A percentile compares a stretch with the other conserved stretches of the same genome.
Evolutionary conservation across 208 protist genomes (phyloP).

Genomic region (Leishmania martiniquensis): DNA sequence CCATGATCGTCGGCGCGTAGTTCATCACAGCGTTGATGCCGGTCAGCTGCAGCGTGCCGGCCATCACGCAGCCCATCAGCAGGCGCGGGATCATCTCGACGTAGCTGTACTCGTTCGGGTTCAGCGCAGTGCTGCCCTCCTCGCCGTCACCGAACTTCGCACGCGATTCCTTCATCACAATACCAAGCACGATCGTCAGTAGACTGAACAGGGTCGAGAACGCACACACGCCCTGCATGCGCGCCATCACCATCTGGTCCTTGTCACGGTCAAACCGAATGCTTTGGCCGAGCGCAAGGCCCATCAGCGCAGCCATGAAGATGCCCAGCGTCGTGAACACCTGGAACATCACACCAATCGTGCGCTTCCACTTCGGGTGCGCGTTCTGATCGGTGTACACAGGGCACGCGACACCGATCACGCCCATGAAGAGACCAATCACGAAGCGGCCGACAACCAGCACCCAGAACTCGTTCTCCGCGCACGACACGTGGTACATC

Average conservation of each 20-base stretch:
- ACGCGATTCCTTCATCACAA: constrained; percentile 18
- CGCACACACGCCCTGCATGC: constrained; percentile 71
- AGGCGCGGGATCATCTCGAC: constrained; percentile 50
- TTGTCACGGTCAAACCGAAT: constrained; percentile 28
- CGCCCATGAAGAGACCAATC: constrained; percentile 71
- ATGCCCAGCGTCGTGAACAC: constrained; percentile 86
- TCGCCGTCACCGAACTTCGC: constrained; percentile 27
- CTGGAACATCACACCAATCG: constrained; percentile 81
- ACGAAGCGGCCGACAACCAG: constrained; percentile 72
- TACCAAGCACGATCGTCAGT: constrained; percentile 41
- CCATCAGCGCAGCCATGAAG: constrained; percentile 73
- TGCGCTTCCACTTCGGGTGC: constrained; percentile 50
- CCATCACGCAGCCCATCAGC: constrained; percentile 53
- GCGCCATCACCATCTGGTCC: constrained; percentile 51
- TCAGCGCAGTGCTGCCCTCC: constrained; percentile 9
- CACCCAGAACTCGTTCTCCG: constrained; percentile 67
- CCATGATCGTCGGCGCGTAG: constrained; percentile 85
- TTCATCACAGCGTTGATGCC: constrained; percentile 91
- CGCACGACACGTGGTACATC: constrained; percentile 62
- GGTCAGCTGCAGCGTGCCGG: constrained; percentile 79
- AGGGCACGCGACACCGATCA: constrained; percentile 64
- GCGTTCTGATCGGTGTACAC: constrained; percentile 82
- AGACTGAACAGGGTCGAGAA: constrained; percentile 68
- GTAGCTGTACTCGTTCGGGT: constrained; percentile 58
- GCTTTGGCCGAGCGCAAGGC: constrained; percentile 59